A percentile compares a stretch with the other conserved stretches of the same genome.
Conservation (phyloP, 768 basidiomycete species). For the Mycena indigotica region DNA sequence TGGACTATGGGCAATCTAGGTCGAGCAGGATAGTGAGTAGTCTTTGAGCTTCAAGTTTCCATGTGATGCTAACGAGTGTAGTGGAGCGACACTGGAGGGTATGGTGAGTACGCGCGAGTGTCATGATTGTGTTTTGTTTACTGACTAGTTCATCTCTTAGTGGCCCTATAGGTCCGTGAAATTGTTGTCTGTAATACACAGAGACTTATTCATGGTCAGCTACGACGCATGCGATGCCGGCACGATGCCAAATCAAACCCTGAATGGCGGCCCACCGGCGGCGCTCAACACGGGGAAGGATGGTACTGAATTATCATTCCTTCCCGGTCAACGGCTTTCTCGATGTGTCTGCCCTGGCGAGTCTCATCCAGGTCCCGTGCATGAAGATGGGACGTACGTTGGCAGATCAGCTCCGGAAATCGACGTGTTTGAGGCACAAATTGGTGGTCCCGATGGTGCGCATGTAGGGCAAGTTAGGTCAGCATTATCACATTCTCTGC, state of each 20-base stretch:
- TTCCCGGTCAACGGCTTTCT: conserved; percentile 59
- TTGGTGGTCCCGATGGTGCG: not conserved
- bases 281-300: conserved; percentile 63
- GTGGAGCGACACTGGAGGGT: conserved; percentile 82
- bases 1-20: conserved; percentile 38
- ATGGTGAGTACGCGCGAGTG: no score
- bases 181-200: no score
- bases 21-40: conserved; percentile 84
- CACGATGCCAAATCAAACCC: conserved; percentile 78
- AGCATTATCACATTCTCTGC: no score
- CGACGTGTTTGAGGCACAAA: not conserved
- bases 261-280: conserved; percentile 57
- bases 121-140: no score
- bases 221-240: conserved; percentile 86
- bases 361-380: conserved; percentile 58
- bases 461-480: not conserved
- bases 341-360: conserved; percentile 62
- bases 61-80: no score
- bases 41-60: no score
- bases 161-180: no score
- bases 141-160: no score
- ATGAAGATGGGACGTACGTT: conserved; percentile 47
- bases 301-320: conserved; percentile 42
- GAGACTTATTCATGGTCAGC: no score
- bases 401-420: conserved; percentile 57